Percentiles rank a stretch among this genome's conserved stretches.
phyloP scores from a whole-genome alignment of 805 yeast genomes.

The Monosporozyma siamensis region DNA sequence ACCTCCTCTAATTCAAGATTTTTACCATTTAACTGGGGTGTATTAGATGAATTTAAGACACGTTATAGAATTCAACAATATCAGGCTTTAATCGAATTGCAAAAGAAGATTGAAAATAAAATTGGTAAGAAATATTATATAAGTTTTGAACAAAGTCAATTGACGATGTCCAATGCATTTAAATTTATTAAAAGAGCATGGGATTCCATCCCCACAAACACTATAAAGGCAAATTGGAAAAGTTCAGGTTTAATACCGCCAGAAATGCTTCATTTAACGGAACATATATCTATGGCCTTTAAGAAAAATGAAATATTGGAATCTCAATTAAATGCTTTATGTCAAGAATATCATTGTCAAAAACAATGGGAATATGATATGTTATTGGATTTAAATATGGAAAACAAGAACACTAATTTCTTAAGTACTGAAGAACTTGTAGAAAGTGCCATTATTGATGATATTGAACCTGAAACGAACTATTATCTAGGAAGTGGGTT shows the following conservation, averaged over 20 bases:
- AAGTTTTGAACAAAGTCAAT: conserved; percentile 33
- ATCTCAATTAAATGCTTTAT: conserved; percentile 35
- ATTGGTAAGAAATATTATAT: conserved; percentile 16
- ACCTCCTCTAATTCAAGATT: conserved; percentile 36
- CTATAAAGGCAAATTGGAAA: conserved; percentile 37
- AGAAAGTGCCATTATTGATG: conserved; percentile 49
- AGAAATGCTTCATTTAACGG: conserved; percentile 21
- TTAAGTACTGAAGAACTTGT: conserved; percentile 53
- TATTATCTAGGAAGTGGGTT: not conserved
- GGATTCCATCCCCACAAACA: conserved; percentile 34
- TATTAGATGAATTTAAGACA: conserved; percentile 51
- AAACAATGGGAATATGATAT: conserved; percentile 52
- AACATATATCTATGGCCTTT: conserved; percentile 26
- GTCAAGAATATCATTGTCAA: conserved; percentile 39
- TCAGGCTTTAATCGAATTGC: conserved; percentile 28
- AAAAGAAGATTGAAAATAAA: conserved; percentile 13
- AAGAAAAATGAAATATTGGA: conserved; percentile 34
- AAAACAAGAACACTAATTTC: conserved; percentile 37
- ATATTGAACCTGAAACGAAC: conserved; percentile 26
- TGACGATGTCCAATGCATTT: conserved; percentile 47
- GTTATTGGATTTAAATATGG: conserved; percentile 40
- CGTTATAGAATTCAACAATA: conserved; percentile 52
- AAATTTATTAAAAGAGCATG: conserved; percentile 52
- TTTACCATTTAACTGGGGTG: conserved; percentile 57
- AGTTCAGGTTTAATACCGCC: conserved; percentile 36